Base-by-base conservation (phyloP, 1,284 basidiomycete species). In the Tausonia pullulans region DNA sequence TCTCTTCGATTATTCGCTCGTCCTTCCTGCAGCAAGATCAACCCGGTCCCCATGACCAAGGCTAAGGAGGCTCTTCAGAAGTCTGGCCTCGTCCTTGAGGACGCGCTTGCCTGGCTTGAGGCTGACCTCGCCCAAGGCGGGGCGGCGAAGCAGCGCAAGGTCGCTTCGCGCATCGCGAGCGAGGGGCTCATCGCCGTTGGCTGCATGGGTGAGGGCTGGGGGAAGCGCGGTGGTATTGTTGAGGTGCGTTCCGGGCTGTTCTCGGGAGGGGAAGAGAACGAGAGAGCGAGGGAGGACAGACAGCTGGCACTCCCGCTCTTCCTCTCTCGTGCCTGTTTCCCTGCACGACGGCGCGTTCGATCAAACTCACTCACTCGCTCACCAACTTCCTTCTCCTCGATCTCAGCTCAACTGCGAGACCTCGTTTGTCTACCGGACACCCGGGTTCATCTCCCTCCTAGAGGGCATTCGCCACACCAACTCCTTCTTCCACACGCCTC, bases 171-270 rank as follows among this genome's bases (percentile, higher is more conserved):
- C n/a, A 49, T 45, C 39, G 52, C 65, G 8, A 52, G 58, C 11
- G 65, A 66, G 10, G 65, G 65, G 9, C 53, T 66, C n/a, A 54
- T 66, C 27, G 61, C 61, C n/a, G 65, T 63, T 10, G 60, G 60
- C 10, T 60, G 62, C 9, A 66, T 63, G 16, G 65, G 65, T 10
- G 61, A 66, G 43, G 65, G 65, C 13, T 66, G 61, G 60, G 61
- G 61, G 27, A 39, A 58, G 27, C 41, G 61, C n/a, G 65, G 61
- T 14, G 65, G 61, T 10, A 66, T 66, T 57, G 49, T 66, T 41
- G 65, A 66, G 58, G 65, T 66, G 10, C 39, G 65, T 45, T 53
- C n/a, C 16, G 16, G 27, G 9, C 45, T 39, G 3, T 4, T 27
- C 45, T 14, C 27, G 27, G 27, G 27, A 27, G 27, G 27, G 27